Percentiles rank a stretch among this genome's conserved stretches.
phyloP scores from a whole-genome alignment of 2,329 filamentous ascomycete genomes.

The Myriangium duriaei region DNA sequence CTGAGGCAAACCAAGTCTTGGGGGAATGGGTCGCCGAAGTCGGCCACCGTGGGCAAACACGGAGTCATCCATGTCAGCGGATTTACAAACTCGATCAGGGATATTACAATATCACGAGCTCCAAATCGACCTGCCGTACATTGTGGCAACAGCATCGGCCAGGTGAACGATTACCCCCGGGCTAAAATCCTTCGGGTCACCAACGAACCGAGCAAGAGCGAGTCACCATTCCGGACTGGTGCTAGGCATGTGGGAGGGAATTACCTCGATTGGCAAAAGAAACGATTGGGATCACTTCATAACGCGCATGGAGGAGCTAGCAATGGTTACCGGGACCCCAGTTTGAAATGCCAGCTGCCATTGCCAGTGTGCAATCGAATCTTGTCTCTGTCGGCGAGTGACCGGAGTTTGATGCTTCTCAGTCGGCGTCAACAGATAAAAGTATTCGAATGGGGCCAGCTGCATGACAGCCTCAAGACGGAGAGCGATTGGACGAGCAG shows the following conservation, averaged over 20 bases:
- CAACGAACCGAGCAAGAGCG: background rate
- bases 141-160: background rate
- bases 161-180: background rate
- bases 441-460: conserved; percentile 24
- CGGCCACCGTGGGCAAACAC: background rate
- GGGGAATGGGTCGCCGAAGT: no score
- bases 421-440: conserved; percentile 21
- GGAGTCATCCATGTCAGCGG: background rate
- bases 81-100: no score
- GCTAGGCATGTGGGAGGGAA: background rate
- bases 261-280: conserved; percentile 19
- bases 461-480: conserved; percentile 19
- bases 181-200: background rate
- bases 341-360: conserved; percentile 20
- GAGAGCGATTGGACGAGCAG: conserved; percentile 25
- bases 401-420: conserved; percentile 18
- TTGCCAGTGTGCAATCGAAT: conserved; percentile 22
- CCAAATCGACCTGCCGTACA: no score
- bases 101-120: no score
- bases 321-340: conserved; percentile 16
- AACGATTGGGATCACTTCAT: conserved; percentile 13
- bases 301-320: conserved; percentile 8
- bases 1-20: background rate
- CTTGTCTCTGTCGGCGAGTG: conserved; percentile 15
- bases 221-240: background rate